Percentiles rank a stretch among this genome's conserved stretches.
Conservation (phyloP, 805 yeast species). For the Wickerhamomyces chambardii region DNA sequence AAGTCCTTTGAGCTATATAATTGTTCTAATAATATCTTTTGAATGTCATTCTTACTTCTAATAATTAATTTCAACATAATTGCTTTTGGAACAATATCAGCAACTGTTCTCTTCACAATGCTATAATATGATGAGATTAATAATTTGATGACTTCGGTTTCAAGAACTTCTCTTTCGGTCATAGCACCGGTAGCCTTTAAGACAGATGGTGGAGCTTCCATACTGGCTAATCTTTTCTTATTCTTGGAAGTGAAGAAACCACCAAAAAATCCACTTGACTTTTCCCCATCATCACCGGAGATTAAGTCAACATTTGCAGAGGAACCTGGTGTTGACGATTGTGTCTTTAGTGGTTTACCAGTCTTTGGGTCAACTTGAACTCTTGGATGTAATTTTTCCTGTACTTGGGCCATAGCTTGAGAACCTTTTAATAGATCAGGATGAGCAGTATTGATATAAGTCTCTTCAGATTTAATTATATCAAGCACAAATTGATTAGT, state of each 20-base stretch:
- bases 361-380: slow-evolving; percentile 82
- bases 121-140: slow-evolving; percentile 84
- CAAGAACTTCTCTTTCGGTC: slow-evolving; percentile 94
- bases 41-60: slow-evolving; percentile 79
- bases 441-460: slow-evolving; percentile 95
- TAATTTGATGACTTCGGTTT: slow-evolving; percentile 93
- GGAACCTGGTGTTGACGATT: slow-evolving; percentile 11
- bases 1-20: slow-evolving; percentile 71
- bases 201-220: slow-evolving; percentile 97
- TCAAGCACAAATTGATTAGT: slow-evolving; percentile 82
- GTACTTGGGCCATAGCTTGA: slow-evolving; percentile 86
- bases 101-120: slow-evolving; percentile 88
- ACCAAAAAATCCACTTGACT: slow-evolving; percentile 79
- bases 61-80: slow-evolving; percentile 87
- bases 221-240: slow-evolving; percentile 86
- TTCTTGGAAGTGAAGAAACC: slow-evolving; percentile 90
- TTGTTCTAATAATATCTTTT: slow-evolving; percentile 81
- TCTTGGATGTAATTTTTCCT: slow-evolving; percentile 69
- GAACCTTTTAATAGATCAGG: slow-evolving; percentile 94
- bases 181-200: slow-evolving; percentile 83
- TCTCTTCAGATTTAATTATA: slow-evolving; percentile 78
- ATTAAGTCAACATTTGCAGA: slow-evolving; percentile 19
- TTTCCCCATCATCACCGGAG: slow-evolving; percentile 28
- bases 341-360: slow-evolving; percentile 61
- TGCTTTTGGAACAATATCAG: slow-evolving; percentile 93